phyloP scores from a whole-genome alignment of 2,329 filamentous ascomycete species.

The Alternaria novae-zelandiae region DNA sequence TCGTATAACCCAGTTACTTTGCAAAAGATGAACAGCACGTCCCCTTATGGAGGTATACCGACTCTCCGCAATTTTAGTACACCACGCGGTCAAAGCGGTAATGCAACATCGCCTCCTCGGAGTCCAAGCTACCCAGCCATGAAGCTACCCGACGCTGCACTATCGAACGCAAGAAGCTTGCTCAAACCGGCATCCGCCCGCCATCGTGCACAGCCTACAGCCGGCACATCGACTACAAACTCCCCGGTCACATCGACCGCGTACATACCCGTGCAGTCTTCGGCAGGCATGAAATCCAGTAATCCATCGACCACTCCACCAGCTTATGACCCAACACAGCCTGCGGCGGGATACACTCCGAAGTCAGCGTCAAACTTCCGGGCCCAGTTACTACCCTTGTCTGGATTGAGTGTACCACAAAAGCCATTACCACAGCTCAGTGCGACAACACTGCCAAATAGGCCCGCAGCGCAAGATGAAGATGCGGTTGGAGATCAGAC shows the following conservation, averaged over 20 bases:
- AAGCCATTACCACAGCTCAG: not conserved
- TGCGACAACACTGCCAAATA: not conserved
- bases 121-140: not conserved
- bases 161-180: not conserved
- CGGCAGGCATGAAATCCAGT: not conserved
- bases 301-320: not conserved
- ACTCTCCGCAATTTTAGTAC: no score
- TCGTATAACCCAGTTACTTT: not conserved
- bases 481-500: not conserved
- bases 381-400: not conserved
- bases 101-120: not conserved
- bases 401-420: not conserved
- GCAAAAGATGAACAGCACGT: not conserved
- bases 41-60: not conserved
- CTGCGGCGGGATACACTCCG: not conserved
- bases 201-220: not conserved
- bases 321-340: not conserved
- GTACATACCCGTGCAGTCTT: no score
- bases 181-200: not conserved
- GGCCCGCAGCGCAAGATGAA: not conserved
- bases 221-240: no score
- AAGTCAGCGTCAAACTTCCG: not conserved
- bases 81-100: not conserved
- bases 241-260: no score
- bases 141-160: not conserved